phyloP scores from a whole-genome alignment of 768 basidiomycete species.

The Mycena belliarum region DNA sequence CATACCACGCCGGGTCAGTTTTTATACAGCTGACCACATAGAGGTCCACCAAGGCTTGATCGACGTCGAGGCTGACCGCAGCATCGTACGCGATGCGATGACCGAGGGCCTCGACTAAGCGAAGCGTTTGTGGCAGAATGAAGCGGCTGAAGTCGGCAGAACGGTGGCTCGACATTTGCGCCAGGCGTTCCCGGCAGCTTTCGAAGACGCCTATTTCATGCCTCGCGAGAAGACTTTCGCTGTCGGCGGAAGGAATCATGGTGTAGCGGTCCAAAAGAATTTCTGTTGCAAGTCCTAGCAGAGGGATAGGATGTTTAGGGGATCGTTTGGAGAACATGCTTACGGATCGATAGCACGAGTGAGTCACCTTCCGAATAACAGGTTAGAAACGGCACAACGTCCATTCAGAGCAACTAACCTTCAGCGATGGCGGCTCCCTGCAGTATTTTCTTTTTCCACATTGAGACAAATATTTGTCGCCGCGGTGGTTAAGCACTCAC shows the following conservation, averaged over 20 bases:
- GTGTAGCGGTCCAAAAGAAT: slow-evolving; percentile 26
- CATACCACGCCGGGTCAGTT: slow-evolving; percentile 44
- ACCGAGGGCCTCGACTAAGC: slow-evolving; percentile 44
- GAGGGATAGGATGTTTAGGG: background rate
- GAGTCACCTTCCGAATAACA: slow-evolving; percentile 54
- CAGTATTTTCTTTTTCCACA: slow-evolving; percentile 35
- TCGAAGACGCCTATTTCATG: slow-evolving; percentile 25
- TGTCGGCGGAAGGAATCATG: slow-evolving; percentile 17
- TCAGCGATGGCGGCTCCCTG: slow-evolving; percentile 46
- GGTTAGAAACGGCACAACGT: too few species aligned
- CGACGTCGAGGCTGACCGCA: slow-evolving; percentile 31
- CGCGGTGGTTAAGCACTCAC: slow-evolving; percentile 24
- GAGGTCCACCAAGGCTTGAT: slow-evolving; percentile 37
- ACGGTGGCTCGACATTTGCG: slow-evolving; percentile 30
- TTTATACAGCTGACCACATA: slow-evolving; percentile 38
- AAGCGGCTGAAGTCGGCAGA: slow-evolving; percentile 32
- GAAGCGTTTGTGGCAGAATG: slow-evolving; percentile 43
- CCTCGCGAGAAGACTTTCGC: slow-evolving; percentile 24
- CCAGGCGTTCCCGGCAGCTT: slow-evolving; percentile 22
- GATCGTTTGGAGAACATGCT: slow-evolving; percentile 4
- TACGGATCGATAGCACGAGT: slow-evolving; percentile 41
- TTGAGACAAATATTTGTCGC: too few species aligned
- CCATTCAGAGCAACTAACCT: slow-evolving; percentile 46
- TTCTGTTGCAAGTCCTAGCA: slow-evolving; percentile 31
- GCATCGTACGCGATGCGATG: slow-evolving; percentile 48